Evolutionary conservation across 257 asterid species (phyloP), one percentile per base, ranked within the genome.

Genomic region (Lantana camara): DNA sequence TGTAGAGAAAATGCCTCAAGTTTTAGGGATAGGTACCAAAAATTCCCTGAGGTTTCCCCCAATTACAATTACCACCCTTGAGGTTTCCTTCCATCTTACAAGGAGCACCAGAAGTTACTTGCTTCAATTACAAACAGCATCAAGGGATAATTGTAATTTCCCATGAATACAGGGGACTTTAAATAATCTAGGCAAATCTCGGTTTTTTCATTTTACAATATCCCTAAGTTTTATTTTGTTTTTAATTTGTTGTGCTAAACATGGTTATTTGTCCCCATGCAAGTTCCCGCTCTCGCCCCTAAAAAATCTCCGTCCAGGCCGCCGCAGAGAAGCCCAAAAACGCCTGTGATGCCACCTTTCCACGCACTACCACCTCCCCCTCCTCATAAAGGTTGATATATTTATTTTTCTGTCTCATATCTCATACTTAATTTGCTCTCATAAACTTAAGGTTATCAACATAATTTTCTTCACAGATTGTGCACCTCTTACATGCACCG

Each of bases 291-390:
- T 71, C 23, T 70, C 68, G 73, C 82, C 76, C 90, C 88, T 44
- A 77, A 80, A 74, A 72, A 30, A 23, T 66, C 83, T 73, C 96
- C 88, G 22, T 57, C 80, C 59, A 72, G 63, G 57, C 40, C 88
- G 54, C 30, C 79, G 19, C 71, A 73, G 57, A 76, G 68, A 78
- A 64, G 70, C 73, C 89, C 91, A 35, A 81, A 77, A 79, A 50
- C 57, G 60, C 87, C 85, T 0, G 64, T 62, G 42, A 66, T 57
- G 7, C 82, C 83, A 0, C 85, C 97, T 4, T 48, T 82, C 60
- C 90, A 67, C 53, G 83, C 82, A 37, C 76, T 87, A 62, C 97
- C 97, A 63, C 97, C 96, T 73, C 98, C 97, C 29, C 97, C 96
- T 30, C 96, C 97, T 50, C 85, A 80, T 42, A 74, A 75, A 87